Base-by-base conservation (phyloP, 768 basidiomycete species). In the Mycena rebaudengoi region DNA sequence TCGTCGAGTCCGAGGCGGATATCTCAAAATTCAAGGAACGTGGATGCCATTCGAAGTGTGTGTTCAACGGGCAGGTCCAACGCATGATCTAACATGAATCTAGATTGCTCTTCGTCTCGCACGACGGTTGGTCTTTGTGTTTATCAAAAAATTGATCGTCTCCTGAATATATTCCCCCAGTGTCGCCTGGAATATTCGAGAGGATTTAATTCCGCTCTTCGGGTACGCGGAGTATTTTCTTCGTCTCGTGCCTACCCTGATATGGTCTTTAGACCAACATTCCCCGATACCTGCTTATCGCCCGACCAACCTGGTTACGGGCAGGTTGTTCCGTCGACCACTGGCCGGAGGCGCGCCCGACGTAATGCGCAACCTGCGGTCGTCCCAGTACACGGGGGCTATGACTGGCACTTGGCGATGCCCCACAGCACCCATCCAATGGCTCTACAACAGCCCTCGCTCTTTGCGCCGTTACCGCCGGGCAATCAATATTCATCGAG, bases 21-120 rank as follows among this genome's bases (percentile, higher is more conserved):
- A 93, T 78, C 86, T 96, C 62, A 95, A 95, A 80, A 95, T 96
- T 43, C 94, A 96, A 72, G 94, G 94, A 30, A 95, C 94, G 21
- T 96, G 94, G 94, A 92, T 95, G 89, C 94, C 94, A 32, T 95
- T 91, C 76, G 94, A 93, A 82, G 91, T 91, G 44, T 23, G 5
- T 53, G 35, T 37, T 10, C 35, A 37, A 18, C 35, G 26, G 16
- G 6, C 13, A 64, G 55, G 39, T 7, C 21, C 18, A 39, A 50
- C 49, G 16, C 39, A 64, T 66, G 16, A 54, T 59, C 51, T 35
- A 39, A 56, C 67, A 70, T 60, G 21, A 56, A 37, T 54, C 28
- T 69, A 95, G 90, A 89, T 93, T 58, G 93, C 94, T 13, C 84
- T 94, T 59, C 85, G 88, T 57, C 78, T 95, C 40, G 89, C 93